Percentiles rank a stretch among this genome's conserved stretches.
phyloP scores from a whole-genome alignment of 768 basidiomycete species.

The Trichaptum fuscoviolaceum region DNA sequence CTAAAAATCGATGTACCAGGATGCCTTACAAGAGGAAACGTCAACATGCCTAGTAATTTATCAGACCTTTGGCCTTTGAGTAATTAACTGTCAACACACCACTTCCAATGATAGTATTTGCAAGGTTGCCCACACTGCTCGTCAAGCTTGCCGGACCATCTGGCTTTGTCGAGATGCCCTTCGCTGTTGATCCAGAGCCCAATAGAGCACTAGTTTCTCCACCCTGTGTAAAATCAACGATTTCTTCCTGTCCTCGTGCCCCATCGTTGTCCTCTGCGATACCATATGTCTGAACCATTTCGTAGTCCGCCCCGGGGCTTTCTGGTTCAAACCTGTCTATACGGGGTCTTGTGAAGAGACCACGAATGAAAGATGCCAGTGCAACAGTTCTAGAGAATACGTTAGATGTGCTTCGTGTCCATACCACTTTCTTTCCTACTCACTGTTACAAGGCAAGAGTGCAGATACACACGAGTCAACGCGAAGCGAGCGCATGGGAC shows the following conservation, averaged over 20 bases:
- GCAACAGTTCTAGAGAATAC: not conserved
- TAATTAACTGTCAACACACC: constrained; percentile 40
- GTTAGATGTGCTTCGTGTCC: not conserved
- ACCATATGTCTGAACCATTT: constrained; percentile 72
- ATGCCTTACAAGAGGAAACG: constrained; percentile 67
- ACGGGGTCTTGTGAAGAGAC: not conserved
- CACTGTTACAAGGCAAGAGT: not conserved
- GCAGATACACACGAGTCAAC: too few species aligned
- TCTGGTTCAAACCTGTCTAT: not conserved
- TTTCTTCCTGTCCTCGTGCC: constrained; percentile 23
- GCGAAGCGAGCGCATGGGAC: too few species aligned
- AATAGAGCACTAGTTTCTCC: constrained; percentile 61
- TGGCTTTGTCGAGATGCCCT: constrained; percentile 18
- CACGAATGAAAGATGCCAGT: not conserved
- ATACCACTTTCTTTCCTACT: not conserved
- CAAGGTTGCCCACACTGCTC: constrained; percentile 72
- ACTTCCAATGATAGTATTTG: constrained; percentile 90
- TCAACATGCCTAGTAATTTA: constrained; percentile 65
- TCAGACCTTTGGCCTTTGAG: constrained; percentile 13
- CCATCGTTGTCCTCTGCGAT: constrained; percentile 33
- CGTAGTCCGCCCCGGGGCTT: constrained; percentile 26
- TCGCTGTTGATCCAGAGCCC: constrained; percentile 32
- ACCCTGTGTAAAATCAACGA: constrained; percentile 15
- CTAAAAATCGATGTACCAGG: not conserved
- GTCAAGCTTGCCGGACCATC: constrained; percentile 68